phyloP scores from a whole-genome alignment of 2,329 filamentous ascomycete species.

The Pseudogymnoascus sp. region DNA sequence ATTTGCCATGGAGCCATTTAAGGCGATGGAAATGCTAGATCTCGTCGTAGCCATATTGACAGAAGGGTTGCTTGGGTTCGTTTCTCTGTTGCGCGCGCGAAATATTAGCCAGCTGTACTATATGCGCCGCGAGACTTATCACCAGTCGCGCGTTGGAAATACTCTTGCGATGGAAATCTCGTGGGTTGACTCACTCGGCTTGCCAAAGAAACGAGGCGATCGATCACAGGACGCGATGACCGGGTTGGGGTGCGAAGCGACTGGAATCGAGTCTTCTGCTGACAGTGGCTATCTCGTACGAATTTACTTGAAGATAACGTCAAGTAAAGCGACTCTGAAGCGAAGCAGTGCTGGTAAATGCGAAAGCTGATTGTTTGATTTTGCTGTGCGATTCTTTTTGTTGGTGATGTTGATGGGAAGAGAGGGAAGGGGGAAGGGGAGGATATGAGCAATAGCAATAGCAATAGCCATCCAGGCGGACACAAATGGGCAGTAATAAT shows the following conservation, averaged over 20 bases:
- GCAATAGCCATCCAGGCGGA: neutral
- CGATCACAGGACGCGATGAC: slow-evolving; percentile 47
- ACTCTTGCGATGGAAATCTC: neutral
- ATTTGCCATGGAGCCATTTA: slow-evolving; percentile 14
- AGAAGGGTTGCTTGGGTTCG: slow-evolving; percentile 19
- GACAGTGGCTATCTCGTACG: neutral
- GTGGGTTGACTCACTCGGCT: slow-evolving; percentile 9
- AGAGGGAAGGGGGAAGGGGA: slow-evolving; percentile 32
- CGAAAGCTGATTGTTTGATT: slow-evolving; percentile 28
- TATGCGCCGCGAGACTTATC: neutral
- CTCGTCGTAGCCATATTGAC: slow-evolving; percentile 56
- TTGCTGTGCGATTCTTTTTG: slow-evolving; percentile 30
- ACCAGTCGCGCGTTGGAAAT: neutral
- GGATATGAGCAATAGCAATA: neutral
- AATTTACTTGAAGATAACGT: neutral
- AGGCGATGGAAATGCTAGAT: slow-evolving; percentile 33
- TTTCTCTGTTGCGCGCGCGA: slow-evolving; percentile 29
- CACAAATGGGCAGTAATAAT: neutral
- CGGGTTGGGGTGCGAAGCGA: slow-evolving; percentile 54
- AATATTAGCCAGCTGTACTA: neutral
- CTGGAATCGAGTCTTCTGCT: slow-evolving; percentile 29
- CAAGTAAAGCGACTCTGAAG: slow-evolving; percentile 6
- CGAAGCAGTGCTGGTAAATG: neutral
- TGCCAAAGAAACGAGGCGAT: slow-evolving; percentile 11
- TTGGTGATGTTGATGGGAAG: slow-evolving; percentile 42